Conservation (phyloP, 352 stramenopile genomes). For the Pythium diclinum region DNA sequence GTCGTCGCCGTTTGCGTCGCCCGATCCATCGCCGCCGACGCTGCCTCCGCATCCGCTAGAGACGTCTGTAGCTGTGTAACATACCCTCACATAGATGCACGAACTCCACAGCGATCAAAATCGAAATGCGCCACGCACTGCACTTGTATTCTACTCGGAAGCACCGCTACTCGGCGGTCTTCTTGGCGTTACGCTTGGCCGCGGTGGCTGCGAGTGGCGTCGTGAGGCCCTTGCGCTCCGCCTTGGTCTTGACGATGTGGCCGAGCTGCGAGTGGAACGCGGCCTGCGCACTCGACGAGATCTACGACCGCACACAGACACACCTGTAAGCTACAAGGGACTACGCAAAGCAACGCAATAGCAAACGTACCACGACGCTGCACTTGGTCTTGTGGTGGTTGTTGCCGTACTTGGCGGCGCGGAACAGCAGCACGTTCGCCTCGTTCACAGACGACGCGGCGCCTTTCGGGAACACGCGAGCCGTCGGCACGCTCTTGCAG, state of each 20-base stretch:
- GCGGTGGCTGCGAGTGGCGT: slow-evolving; percentile 18
- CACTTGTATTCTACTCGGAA: not conserved
- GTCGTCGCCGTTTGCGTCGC: slow-evolving; percentile 33
- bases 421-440: slow-evolving; percentile 69
- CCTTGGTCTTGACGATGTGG: slow-evolving; percentile 71
- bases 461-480: slow-evolving; percentile 26
- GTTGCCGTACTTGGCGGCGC: slow-evolving; percentile 77
- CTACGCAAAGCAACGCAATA: not conserved
- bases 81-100: not conserved
- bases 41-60: slow-evolving; percentile 5
- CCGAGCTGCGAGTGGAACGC: slow-evolving; percentile 67
- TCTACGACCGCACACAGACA: slow-evolving; percentile 27
- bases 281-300: slow-evolving; percentile 52
- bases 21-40: not conserved
- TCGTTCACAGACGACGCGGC: slow-evolving; percentile 33
- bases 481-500: slow-evolving; percentile 57
- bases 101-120: not conserved
- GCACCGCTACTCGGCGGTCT: slow-evolving; percentile 52
- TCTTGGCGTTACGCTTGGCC: slow-evolving; percentile 43
- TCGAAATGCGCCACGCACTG: not conserved
- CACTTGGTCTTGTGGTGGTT: slow-evolving; percentile 88
- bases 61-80: not conserved
- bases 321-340: not conserved
- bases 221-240: slow-evolving; percentile 36
- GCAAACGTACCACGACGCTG: slow-evolving; percentile 54